phyloP scores from a whole-genome alignment of 768 basidiomycete species.

The Ramaria rubella region DNA sequence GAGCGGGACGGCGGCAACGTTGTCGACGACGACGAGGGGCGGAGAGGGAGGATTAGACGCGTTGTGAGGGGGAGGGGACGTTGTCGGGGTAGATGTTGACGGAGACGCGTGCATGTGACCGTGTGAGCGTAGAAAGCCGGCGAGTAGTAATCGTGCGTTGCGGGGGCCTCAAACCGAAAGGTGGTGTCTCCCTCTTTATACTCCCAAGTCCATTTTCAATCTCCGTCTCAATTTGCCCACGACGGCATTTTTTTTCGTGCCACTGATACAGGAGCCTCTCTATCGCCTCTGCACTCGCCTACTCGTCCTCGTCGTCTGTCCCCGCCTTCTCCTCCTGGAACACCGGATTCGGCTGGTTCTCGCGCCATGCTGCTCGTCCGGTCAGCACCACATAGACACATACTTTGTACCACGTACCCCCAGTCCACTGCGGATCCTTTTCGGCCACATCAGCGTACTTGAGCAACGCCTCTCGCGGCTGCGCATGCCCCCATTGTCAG shows the following conservation, averaged over 20 bases:
- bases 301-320: slow-evolving; percentile 52
- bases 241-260: slow-evolving; percentile 18
- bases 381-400: background rate
- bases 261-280: slow-evolving; percentile 16
- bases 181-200: slow-evolving; percentile 9
- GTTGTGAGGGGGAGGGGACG: slow-evolving; percentile 40
- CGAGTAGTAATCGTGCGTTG: slow-evolving; percentile 29
- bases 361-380: slow-evolving; percentile 61
- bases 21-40: slow-evolving; percentile 41
- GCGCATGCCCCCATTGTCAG: slow-evolving; percentile 17
- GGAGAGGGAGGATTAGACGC: slow-evolving; percentile 29
- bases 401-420: slow-evolving; percentile 48
- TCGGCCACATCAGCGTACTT: slow-evolving; percentile 79
- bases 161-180: slow-evolving; percentile 11
- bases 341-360: slow-evolving; percentile 81
- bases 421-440: slow-evolving; percentile 76
- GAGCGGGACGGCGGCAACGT: slow-evolving; percentile 41
- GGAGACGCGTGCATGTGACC: slow-evolving; percentile 13
- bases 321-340: slow-evolving; percentile 58
- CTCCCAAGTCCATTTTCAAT: slow-evolving; percentile 37
- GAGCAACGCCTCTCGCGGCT: slow-evolving; percentile 97
- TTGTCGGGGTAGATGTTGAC: slow-evolving; percentile 16
- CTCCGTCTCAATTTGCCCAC: slow-evolving; percentile 20
- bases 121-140: slow-evolving; percentile 42
- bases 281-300: slow-evolving; percentile 16